Conservation (phyloP, 2,329 filamentous ascomycete genomes). For the Aspergillus persii region DNA sequence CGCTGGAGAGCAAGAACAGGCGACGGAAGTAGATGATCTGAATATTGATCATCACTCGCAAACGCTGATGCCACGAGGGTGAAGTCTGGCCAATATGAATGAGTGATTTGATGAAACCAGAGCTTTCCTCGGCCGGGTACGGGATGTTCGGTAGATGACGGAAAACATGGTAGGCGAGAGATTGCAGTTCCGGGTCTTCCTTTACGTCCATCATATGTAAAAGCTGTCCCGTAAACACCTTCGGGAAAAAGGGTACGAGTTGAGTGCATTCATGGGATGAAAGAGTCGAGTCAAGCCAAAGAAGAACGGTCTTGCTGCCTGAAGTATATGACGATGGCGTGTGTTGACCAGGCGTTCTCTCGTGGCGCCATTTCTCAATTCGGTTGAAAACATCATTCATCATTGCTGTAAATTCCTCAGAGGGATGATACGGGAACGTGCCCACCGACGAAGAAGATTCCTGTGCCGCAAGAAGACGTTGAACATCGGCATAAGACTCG, state of each 20-base stretch:
- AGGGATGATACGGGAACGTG: slow-evolving; percentile 76
- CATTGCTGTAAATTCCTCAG: slow-evolving; percentile 68
- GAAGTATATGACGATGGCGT: slow-evolving; percentile 93
- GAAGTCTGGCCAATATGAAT: slow-evolving; percentile 84
- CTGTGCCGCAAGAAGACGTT: slow-evolving; percentile 72
- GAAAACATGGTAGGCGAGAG: slow-evolving; percentile 93
- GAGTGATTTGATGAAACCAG: slow-evolving; percentile 77
- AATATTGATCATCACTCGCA: slow-evolving; percentile 95
- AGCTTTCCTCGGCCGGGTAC: slow-evolving; percentile 81
- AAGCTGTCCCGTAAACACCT: slow-evolving; percentile 84
- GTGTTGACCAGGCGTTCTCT: slow-evolving; percentile 82
- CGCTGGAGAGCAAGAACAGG: slow-evolving; percentile 76
- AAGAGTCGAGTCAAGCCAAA: slow-evolving; percentile 90
- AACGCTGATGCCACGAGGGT: slow-evolving; percentile 88
- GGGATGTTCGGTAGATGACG: slow-evolving; percentile 94
- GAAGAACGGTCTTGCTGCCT: slow-evolving; percentile 89
- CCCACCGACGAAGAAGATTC: slow-evolving; percentile 78
- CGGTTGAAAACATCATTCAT: slow-evolving; percentile 73
- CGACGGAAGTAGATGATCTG: slow-evolving; percentile 98
- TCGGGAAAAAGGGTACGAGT: slow-evolving; percentile 85
- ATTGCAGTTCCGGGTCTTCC: slow-evolving; percentile 93
- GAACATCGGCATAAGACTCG: slow-evolving; percentile 83
- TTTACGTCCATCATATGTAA: slow-evolving; percentile 99
- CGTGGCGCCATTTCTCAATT: slow-evolving; percentile 82
- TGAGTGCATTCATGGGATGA: slow-evolving; percentile 91